Percentiles rank a stretch among this genome's conserved stretches.
phyloP scores from a whole-genome alignment of 2,329 filamentous ascomycete species.

The Aspergillus neoniger region DNA sequence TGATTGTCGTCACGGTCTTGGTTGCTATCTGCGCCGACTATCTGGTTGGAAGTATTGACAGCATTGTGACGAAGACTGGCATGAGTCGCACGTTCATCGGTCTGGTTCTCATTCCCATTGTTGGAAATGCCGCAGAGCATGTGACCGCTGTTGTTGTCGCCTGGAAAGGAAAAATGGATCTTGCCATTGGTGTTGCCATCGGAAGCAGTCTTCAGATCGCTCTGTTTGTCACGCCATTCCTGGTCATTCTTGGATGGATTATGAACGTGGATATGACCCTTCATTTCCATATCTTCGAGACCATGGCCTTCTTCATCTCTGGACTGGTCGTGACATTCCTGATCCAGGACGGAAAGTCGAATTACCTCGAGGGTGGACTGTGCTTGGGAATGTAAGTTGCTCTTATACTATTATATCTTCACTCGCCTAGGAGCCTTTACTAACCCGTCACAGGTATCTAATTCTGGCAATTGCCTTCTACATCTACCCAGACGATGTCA shows the following conservation, averaged over 20 bases:
- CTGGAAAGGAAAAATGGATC: slow-evolving; percentile 68
- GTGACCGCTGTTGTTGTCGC: slow-evolving; percentile 80
- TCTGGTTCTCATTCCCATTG: slow-evolving; percentile 77
- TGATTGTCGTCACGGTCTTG: slow-evolving; percentile 69
- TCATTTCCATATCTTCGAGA: slow-evolving; percentile 79
- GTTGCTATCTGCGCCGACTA: slow-evolving; percentile 77
- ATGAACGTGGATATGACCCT: slow-evolving; percentile 72
- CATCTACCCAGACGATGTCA: slow-evolving; percentile 49
- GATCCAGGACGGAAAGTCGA: slow-evolving; percentile 79
- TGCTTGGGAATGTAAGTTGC: slow-evolving; percentile 56
- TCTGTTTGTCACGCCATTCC: slow-evolving; percentile 75
- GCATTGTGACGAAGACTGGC: slow-evolving; percentile 66
- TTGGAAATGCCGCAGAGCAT: slow-evolving; percentile 81
- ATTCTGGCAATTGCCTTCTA: slow-evolving; percentile 53
- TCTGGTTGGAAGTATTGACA: slow-evolving; percentile 74
- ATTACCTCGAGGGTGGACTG: slow-evolving; percentile 82
- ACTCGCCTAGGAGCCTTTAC: slow-evolving; percentile 7
- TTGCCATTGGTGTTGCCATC: slow-evolving; percentile 76
- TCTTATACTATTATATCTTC: background rate
- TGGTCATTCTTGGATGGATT: slow-evolving; percentile 80
- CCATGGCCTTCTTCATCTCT: slow-evolving; percentile 73
- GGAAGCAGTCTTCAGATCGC: slow-evolving; percentile 83
- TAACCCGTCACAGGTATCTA: slow-evolving; percentile 35
- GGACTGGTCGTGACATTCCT: slow-evolving; percentile 72
- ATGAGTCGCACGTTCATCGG: slow-evolving; percentile 82